Evolutionary conservation across 2,329 filamentous ascomycete species (phyloP), one percentile per base, ranked within the genome.

Genomic region (Cytospora mali): DNA sequence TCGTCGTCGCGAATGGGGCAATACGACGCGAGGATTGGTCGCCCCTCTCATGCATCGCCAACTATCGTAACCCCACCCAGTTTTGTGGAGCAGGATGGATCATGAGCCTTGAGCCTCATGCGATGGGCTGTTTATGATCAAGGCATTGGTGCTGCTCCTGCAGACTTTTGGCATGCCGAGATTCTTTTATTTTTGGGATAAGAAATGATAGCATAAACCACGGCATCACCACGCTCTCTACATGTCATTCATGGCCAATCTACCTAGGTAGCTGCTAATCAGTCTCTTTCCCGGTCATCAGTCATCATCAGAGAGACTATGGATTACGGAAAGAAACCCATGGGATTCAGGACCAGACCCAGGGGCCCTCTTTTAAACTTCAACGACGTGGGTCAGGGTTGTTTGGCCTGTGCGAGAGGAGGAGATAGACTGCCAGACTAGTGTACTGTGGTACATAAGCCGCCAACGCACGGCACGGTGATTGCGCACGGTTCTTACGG

Each of bases 371-470:
- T 48, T n/a, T 48, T 55, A 48, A 46, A 48, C 39, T 62, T 60
- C 55, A 60, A 33, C 27, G 48, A 60, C 52, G 55, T 63, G 63
- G 60, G 63, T 63, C 63, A 65, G 56, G 63, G 63, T 63, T 60
- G 52, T 50, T 58, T 53, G 27, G 11, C 35, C 18, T 48, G 10
- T 50, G 33, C 33, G n/a, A n/a, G n/a, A n/a, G n/a, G n/a, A n/a
- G n/a, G n/a, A n/a, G n/a, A n/a, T n/a, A n/a, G n/a, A n/a, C n/a
- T n/a, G n/a, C n/a, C n/a, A n/a, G n/a, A n/a, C n/a, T n/a, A n/a
- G n/a, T n/a, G n/a, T n/a, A n/a, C n/a, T n/a, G n/a, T n/a, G n/a
- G n/a, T n/a, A n/a, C n/a, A n/a, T n/a, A n/a, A n/a, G 33, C 39
- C 55, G 59, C 55, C 62, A 58, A 31, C 58, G 31, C 58, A 58